These are phyloP conservation scores for Hypoxylon sp. DNA, from an alignment of 2,329 filamentous ascomycete genomes.

Conservation along the genomic window DNA sequence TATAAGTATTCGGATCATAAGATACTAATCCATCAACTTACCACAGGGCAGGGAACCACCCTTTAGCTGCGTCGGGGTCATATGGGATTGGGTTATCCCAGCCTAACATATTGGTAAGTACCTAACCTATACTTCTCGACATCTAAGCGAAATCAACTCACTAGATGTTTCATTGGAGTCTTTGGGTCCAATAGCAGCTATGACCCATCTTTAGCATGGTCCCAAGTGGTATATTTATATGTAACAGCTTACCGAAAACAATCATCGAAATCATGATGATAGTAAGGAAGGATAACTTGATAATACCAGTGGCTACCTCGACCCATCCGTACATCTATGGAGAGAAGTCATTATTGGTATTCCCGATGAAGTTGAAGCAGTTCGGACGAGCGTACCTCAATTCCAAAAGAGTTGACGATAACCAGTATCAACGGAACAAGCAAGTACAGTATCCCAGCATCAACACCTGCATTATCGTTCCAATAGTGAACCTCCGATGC, in stretches of 20 bases:
- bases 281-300: conserved; percentile 46
- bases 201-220: background rate
- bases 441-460: conserved; percentile 40
- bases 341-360: too few species aligned
- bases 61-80: conserved; percentile 40
- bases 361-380: too few species aligned
- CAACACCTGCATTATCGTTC: conserved; percentile 19
- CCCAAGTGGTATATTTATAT: background rate
- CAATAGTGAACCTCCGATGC: conserved; percentile 47
- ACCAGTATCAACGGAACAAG: conserved; percentile 43
- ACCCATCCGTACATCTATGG: conserved; percentile 48
- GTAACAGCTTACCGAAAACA: conserved; percentile 21
- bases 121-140: too few species aligned
- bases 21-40: conserved; percentile 24
- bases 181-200: conserved; percentile 3
- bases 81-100: conserved; percentile 34
- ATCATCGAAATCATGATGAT: conserved; percentile 44
- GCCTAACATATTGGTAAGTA: conserved; percentile 18
- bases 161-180: background rate
- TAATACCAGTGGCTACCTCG: conserved; percentile 44
- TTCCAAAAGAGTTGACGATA: conserved; percentile 41
- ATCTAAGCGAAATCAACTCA: background rate
- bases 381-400: conserved; percentile 36
- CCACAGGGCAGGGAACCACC: conserved; percentile 46
- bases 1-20: background rate